Percentiles rank a stretch among this genome's conserved stretches.
phyloP scores from a whole-genome alignment of 2,329 filamentous ascomycete genomes.

The Fusarium acutatum region DNA sequence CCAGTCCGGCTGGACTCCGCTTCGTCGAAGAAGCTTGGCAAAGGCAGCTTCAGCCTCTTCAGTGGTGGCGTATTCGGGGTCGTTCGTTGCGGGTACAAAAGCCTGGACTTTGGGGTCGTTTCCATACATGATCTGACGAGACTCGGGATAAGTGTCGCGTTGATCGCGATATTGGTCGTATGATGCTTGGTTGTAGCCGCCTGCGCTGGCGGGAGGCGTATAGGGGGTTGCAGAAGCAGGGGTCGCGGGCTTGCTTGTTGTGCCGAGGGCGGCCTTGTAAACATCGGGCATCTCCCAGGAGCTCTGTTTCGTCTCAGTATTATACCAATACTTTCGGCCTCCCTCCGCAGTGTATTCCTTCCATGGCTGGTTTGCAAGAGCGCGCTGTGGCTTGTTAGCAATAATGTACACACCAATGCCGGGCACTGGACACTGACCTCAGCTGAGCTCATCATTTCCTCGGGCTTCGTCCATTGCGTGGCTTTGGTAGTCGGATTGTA shows the following conservation, averaged over 20 bases:
- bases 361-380: slow-evolving; percentile 85
- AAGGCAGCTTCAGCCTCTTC: slow-evolving; percentile 96
- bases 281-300: slow-evolving; percentile 93
- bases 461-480: slow-evolving; percentile 94
- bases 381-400: slow-evolving; percentile 60
- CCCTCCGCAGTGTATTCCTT: slow-evolving; percentile 89
- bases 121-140: slow-evolving; percentile 66
- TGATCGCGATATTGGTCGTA: slow-evolving; percentile 51
- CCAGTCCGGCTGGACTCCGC: slow-evolving; percentile 90
- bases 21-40: slow-evolving; percentile 85
- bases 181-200: slow-evolving; percentile 44
- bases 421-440: slow-evolving; percentile 67
- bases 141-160: slow-evolving; percentile 58
- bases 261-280: slow-evolving; percentile 78
- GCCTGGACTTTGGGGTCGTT: slow-evolving; percentile 65
- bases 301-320: slow-evolving; percentile 89
- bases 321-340: slow-evolving; percentile 94
- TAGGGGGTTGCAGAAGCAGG: slow-evolving; percentile 54
- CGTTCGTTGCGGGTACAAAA: slow-evolving; percentile 70
- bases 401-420: not conserved
- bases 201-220: slow-evolving; percentile 46
- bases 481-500: slow-evolving; percentile 86
- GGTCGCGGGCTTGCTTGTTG: slow-evolving; percentile 56
- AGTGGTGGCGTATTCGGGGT: slow-evolving; percentile 79
- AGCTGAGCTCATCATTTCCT: slow-evolving; percentile 83